phyloP scores from a whole-genome alignment of 1,139 yeast genomes.

The Nakaseomyces sp. region DNA sequence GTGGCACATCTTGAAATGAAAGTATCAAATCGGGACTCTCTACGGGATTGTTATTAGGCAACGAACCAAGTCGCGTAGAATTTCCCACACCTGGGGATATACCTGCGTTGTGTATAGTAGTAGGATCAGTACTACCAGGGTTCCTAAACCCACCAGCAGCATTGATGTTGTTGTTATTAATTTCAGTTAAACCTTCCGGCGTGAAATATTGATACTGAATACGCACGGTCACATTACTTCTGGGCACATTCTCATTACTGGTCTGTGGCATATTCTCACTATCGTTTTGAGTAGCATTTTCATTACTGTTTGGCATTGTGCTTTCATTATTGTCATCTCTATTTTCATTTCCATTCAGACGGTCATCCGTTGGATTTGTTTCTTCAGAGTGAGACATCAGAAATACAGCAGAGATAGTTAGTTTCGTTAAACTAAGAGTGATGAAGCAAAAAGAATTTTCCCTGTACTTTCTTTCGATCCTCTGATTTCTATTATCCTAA shows the following conservation, averaged over 20 bases:
- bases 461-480: no score
- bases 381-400: not conserved
- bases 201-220: conserved; percentile 25
- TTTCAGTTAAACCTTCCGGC: conserved; percentile 12
- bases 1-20: conserved; percentile 55
- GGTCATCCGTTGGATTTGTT: not conserved
- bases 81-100: conserved; percentile 1
- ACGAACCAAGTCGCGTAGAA: not conserved
- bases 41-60: conserved; percentile 3
- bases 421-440: no score
- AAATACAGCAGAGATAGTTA: no score
- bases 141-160: conserved; percentile 6
- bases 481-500: no score
- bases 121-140: not conserved
- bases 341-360: not conserved
- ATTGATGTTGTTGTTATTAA: conserved; percentile 6
- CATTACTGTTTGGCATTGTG: no score
- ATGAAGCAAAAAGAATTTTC: no score
- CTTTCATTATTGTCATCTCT: not conserved
- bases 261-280: not conserved
- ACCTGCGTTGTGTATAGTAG: conserved; percentile 5
- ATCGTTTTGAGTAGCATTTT: not conserved
- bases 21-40: conserved; percentile 34
- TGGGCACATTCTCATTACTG: not conserved
- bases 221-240: conserved; percentile 26